These are phyloP conservation scores for Phlebiopsis flavidoalba DNA, from an alignment of 768 basidiomycete species.

Conservation along the genomic window DNA sequence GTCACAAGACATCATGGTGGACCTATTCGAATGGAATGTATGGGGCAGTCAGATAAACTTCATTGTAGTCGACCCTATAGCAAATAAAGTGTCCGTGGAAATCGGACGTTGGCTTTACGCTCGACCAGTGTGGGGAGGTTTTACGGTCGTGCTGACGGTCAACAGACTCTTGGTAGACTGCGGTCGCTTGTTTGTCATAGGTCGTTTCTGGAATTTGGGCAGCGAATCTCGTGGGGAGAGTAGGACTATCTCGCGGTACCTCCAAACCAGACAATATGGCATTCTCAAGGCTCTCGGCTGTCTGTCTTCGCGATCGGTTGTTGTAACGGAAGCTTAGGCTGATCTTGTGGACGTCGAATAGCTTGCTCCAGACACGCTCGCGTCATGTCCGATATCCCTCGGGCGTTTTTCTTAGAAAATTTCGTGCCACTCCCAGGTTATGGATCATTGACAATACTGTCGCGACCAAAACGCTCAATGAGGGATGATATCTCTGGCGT, in stretches of 20 bases:
- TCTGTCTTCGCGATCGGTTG: too few relatives aligned
- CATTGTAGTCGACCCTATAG: slow-evolving; percentile 40
- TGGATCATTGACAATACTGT: slow-evolving; percentile 17
- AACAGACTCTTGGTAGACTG: slow-evolving; percentile 36
- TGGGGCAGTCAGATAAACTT: slow-evolving; percentile 40
- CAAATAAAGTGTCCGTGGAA: too few relatives aligned
- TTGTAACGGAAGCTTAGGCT: too few relatives aligned
- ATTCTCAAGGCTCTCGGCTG: slow-evolving; percentile 23
- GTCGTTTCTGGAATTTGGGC: slow-evolving; percentile 54
- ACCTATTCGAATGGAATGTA: slow-evolving; percentile 32
- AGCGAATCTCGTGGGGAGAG: slow-evolving; percentile 44
- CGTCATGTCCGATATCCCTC: slow-evolving; percentile 24
- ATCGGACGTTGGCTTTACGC: neutral
- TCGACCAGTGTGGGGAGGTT: too few relatives aligned
- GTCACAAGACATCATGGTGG: slow-evolving; percentile 24
- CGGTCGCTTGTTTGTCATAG: slow-evolving; percentile 49
- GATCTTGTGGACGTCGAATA: too few relatives aligned
- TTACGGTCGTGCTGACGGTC: neutral
- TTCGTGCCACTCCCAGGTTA: slow-evolving; percentile 20
- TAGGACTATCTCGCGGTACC: slow-evolving; percentile 35
- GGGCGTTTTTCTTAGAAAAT: slow-evolving; percentile 23
- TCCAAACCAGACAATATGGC: slow-evolving; percentile 32
- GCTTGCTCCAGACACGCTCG: slow-evolving; percentile 14
- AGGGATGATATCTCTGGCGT: slow-evolving; percentile 19
- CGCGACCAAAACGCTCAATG: slow-evolving; percentile 18